These are phyloP conservation scores for Dioscorea dumetorum DNA, from an alignment of 106 monocot species.

Conservation along the genomic window DNA sequence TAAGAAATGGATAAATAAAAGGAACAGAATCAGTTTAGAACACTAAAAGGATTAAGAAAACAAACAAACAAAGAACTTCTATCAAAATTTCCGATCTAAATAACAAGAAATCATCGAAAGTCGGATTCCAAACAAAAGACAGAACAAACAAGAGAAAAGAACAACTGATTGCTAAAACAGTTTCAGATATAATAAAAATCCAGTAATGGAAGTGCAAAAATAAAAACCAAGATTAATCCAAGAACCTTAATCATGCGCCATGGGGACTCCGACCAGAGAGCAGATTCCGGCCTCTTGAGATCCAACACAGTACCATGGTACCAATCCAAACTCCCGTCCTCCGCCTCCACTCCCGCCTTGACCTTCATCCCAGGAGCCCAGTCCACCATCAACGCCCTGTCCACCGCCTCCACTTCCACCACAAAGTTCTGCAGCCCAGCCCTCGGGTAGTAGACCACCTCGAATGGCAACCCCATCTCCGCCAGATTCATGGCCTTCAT, in stretches of 20 bases:
- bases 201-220: neutral
- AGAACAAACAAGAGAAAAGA: neutral
- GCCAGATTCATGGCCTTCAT: constrained; percentile 36
- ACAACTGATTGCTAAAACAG: neutral
- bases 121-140: neutral
- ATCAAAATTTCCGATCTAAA: neutral
- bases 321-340: constrained; percentile 34
- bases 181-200: neutral
- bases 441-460: constrained; percentile 52
- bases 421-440: constrained; percentile 34
- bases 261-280: constrained; percentile 17
- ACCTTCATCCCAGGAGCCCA: constrained; percentile 42
- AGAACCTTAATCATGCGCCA: constrained; percentile 60
- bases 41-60: neutral
- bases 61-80: too few relatives aligned
- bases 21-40: neutral
- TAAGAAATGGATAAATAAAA: neutral
- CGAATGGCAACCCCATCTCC: constrained; percentile 24
- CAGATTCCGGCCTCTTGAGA: neutral
- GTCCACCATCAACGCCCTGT: constrained; percentile 13
- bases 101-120: neutral
- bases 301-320: constrained; percentile 35
- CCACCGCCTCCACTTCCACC: constrained; percentile 42
- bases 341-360: constrained; percentile 40
- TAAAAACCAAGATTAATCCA: neutral